phyloP scores from a whole-genome alignment of 371 early-diverging fungal genomes.

The Actinomucor elegans region DNA sequence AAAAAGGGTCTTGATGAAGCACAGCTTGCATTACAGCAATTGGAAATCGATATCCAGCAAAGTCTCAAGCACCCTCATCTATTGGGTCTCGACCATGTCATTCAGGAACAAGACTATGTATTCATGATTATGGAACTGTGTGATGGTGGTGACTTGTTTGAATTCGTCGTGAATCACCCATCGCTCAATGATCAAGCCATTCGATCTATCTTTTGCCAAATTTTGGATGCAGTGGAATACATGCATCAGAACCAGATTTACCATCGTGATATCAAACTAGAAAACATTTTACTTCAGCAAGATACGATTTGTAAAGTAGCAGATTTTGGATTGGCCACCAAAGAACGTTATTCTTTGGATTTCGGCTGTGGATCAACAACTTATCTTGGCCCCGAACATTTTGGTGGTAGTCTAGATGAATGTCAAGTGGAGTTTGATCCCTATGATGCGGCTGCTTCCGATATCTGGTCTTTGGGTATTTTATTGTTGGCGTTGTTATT shows the following conservation, averaged over 20 bases:
- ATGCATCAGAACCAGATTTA: slow-evolving; percentile 57
- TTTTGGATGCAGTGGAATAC: slow-evolving; percentile 54
- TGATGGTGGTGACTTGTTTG: slow-evolving; percentile 61
- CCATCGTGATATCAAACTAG: slow-evolving; percentile 79
- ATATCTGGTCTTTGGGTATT: slow-evolving; percentile 80
- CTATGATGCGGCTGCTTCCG: slow-evolving; percentile 68
- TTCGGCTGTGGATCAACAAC: slow-evolving; percentile 80
- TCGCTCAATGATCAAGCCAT: slow-evolving; percentile 35
- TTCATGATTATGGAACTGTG: slow-evolving; percentile 62
- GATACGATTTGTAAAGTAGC: slow-evolving; percentile 65
- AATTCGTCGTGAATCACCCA: slow-evolving; percentile 42
- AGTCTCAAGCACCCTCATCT: slow-evolving; percentile 65
- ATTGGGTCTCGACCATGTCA: slow-evolving; percentile 49
- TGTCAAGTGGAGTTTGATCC: slow-evolving; percentile 15
- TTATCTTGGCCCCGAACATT: slow-evolving; percentile 63
- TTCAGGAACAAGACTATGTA: slow-evolving; percentile 48
- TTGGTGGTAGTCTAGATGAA: slow-evolving; percentile 37
- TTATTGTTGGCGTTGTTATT: slow-evolving; percentile 71
- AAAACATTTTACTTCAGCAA: slow-evolving; percentile 66
- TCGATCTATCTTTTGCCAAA: slow-evolving; percentile 46
- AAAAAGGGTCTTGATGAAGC: slow-evolving; percentile 59
- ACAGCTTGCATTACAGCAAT: slow-evolving; percentile 63
- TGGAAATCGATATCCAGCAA: slow-evolving; percentile 75
- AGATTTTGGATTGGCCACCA: slow-evolving; percentile 84
- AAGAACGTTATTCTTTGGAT: slow-evolving; percentile 63